Conservation (phyloP, 192 early-diverging fungal species). For the Coemansia nantahalensis region DNA sequence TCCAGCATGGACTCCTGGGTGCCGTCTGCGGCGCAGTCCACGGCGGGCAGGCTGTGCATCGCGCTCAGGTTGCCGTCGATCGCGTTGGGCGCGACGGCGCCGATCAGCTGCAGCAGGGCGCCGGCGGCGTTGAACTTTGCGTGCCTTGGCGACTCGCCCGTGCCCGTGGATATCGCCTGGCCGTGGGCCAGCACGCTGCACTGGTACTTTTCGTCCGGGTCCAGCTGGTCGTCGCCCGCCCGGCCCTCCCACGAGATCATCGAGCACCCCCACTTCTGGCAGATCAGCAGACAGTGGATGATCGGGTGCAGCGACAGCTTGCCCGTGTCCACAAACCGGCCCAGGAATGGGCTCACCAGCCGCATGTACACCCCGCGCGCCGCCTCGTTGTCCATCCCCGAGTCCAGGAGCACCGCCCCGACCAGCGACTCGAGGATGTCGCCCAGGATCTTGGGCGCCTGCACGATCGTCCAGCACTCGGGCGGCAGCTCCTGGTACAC, state of each 20-base stretch:
- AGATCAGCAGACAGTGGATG: constrained; percentile 40
- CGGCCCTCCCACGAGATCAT: constrained; percentile 21
- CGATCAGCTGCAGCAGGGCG: constrained; percentile 24
- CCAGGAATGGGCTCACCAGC: constrained; percentile 42
- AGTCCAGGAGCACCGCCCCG: constrained; percentile 86
- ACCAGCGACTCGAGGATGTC: constrained; percentile 88
- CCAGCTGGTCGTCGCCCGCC: constrained; percentile 28
- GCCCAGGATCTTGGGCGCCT: constrained; percentile 83
- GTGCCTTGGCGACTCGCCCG: constrained; percentile 42
- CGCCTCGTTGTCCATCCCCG: constrained; percentile 60
- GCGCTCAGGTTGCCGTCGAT: constrained; percentile 31
- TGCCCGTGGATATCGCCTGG: constrained; percentile 6
- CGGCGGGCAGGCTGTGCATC: constrained; percentile 3
- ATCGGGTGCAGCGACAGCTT: constrained; percentile 47
- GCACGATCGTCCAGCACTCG: constrained; percentile 77
- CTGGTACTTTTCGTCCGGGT: constrained; percentile 26
- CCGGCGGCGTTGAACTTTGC: constrained; percentile 34
- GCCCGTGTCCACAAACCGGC: constrained; percentile 50
- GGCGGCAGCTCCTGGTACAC: constrained; percentile 45
- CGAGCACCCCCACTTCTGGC: constrained; percentile 50
- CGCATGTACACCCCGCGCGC: constrained; percentile 50
- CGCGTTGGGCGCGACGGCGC: constrained; percentile 38
- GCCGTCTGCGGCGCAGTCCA: neutral
- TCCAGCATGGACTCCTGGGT: constrained; percentile 12
- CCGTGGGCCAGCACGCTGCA: constrained; percentile 34